These are phyloP conservation scores for Wickerhamomyces hampshirensis DNA, from an alignment of 805 yeast genomes.

Conservation along the genomic window DNA sequence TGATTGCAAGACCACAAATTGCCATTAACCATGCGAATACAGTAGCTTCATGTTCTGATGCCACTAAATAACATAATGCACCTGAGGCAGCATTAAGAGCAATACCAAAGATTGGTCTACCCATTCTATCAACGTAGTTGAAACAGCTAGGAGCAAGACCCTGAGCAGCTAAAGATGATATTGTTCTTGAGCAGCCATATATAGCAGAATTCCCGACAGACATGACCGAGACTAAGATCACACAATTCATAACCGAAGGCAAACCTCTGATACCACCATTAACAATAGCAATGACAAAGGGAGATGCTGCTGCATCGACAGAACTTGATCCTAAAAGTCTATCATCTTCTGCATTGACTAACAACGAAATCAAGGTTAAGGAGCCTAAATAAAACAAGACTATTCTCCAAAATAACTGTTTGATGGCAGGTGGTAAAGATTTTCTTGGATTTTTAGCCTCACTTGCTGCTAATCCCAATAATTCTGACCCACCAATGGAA, in stretches of 20 bases:
- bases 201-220: conserved; percentile 51
- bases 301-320: conserved; percentile 35
- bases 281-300: conserved; percentile 43
- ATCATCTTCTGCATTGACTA: conserved; percentile 41
- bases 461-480: conserved; percentile 47
- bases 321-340: conserved; percentile 29
- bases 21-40: conserved; percentile 47
- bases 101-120: conserved; percentile 46
- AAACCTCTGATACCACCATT: conserved; percentile 32
- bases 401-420: conserved; percentile 54
- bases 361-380: conserved; percentile 39
- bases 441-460: conserved; percentile 45
- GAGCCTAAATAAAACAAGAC: conserved; percentile 41
- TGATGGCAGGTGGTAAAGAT: conserved; percentile 46
- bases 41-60: conserved; percentile 34
- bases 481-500: conserved; percentile 50
- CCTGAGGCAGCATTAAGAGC: conserved; percentile 36
- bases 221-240: conserved; percentile 35
- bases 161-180: conserved; percentile 41
- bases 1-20: conserved; percentile 42
- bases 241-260: conserved; percentile 37
- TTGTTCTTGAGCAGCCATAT: conserved; percentile 52
- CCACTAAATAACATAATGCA: conserved; percentile 40
- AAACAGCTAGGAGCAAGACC: conserved; percentile 39
- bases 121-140: conserved; percentile 44